Base-by-base conservation (phyloP, 1,139 yeast species). In the Entelexis sorbosivorans region DNA sequence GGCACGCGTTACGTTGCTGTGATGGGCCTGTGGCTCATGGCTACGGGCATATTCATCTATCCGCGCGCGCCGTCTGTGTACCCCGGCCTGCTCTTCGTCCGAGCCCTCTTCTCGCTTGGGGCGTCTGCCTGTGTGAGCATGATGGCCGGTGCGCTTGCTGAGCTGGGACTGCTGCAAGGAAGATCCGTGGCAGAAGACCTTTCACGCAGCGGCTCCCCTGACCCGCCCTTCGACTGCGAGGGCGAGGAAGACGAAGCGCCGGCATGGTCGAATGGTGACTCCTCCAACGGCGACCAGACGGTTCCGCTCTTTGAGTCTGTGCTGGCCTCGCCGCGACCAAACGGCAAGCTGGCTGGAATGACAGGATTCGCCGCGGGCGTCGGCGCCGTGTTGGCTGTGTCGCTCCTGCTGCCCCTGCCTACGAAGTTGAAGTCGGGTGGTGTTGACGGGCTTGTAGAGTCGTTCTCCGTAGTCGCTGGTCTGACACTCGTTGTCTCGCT, bases 401-500 rank as follows among this genome's bases (percentile, higher is more conserved):
- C 62, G 72, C 75, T 65, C 75, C 78, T 67, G 82, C 87, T 66
- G 66, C 84, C 89, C 61, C 80, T 85, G 79, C 72, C 86, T 36
- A 78, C 87, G 51, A 63, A 73, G 35, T 53, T 67, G 11, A 81
- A 80, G 1, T 46, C 47, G 14, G 66, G 64, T 42, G 65, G 73
- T 50, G 68, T 73, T 8, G 69, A 74, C 5, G 75, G 80, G 1
- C 63, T 82, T 48, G 69, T 70, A 56, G 57, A 64, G 17, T 66
- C 86, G 0, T 82, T 78, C 60, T 55, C 68, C 32, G 63, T 77
- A 10, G 75, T 81, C 13, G 81, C 77, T 1, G 57, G 58, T 0
- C 58, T 72, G 35, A 71, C 82, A 0, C 49, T 78, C 2, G 47
- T 64, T 0, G 66, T 73, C 0, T 70, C 77, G 0, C 53, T 67